Base-by-base conservation (phyloP, 495 filamentous ascomycete genomes). In the Xylaria venustula region DNA sequence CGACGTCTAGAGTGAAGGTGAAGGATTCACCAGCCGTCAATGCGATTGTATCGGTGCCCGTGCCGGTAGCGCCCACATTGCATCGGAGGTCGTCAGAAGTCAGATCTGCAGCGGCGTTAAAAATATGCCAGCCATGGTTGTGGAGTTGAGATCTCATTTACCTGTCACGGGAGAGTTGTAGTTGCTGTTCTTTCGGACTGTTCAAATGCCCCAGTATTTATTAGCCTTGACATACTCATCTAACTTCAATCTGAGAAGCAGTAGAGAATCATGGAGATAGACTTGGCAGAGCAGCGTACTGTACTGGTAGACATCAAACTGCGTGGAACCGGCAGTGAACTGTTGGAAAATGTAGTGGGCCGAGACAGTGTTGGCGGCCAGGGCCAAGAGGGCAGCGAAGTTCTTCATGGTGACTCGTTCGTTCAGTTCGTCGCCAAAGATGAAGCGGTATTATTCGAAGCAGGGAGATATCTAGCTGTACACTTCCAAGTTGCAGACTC, bases 91-190 rank as follows among this genome's bases (percentile, higher is more conserved):
- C 78, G 32, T 63, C 66, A 6, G 74, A 77, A 1, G 72, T 40
- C n/a, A 82, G 68, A 51, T 78, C 73, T 68, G 32, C n/a, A 28
- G 9, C 36, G 6, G 11, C 61, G 28, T 65, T 49, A 25, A 25
- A 23, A 40, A 22, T 8, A 26, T 5, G n/a, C n/a, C n/a, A 9
- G 19, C 15, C 8, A 11, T 14, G 36, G 12, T 25, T 8, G n/a
- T 12, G 20, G 60, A 22, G 14, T 12, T 30, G 14, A 28, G 36
- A 7, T 47, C 45, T 9, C 14, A 41, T 52, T 59, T 57, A 64
- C 73, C 72, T n/a, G 77, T 79, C 30, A 82, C 80, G 9, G 80
- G 79, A 20, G 77, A 81, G 67, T 82, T 82, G 71, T 74, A 73
- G 73, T 79, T 81, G 64, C 67, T 75, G 68, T 79, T 79, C 63